These are phyloP conservation scores for Fusarium torreyae DNA, from an alignment of 2,329 filamentous ascomycete genomes.

Conservation along the genomic window DNA sequence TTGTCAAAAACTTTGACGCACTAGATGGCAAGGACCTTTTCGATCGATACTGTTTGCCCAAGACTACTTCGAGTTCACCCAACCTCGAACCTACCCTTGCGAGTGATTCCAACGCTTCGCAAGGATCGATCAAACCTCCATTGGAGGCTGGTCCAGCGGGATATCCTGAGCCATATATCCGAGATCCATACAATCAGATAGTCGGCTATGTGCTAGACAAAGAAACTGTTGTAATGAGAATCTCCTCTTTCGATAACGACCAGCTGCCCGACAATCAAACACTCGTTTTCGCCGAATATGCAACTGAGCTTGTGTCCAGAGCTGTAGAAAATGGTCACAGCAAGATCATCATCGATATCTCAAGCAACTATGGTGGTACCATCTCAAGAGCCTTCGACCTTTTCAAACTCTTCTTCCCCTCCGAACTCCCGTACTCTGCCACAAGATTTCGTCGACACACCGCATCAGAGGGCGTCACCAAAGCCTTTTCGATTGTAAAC, in stretches of 20 bases:
- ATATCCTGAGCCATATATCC: constrained; percentile 1
- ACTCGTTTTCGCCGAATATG: no score
- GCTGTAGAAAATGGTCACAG: constrained; percentile 14
- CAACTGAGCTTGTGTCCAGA: background rate
- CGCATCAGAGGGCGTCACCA: background rate
- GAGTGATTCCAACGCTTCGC: background rate
- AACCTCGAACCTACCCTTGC: no score
- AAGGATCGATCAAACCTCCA: background rate
- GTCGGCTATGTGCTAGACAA: constrained; percentile 1
- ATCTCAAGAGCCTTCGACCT: constrained; percentile 63
- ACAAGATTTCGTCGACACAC: constrained; percentile 1
- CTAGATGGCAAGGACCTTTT: no score
- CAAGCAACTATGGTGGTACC: constrained; percentile 72
- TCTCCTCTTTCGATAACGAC: background rate
- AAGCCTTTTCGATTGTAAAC: background rate
- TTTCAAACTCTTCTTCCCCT: constrained; percentile 61
- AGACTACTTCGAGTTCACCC: no score
- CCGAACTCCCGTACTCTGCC: background rate
- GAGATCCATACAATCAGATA: constrained; percentile 14
- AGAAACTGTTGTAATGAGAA: constrained; percentile 1
- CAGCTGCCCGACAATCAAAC: no score
- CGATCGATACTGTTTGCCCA: no score
- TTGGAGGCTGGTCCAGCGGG: background rate
- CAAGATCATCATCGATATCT: constrained; percentile 75
- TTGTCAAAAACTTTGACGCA: no score